Percentiles rank a stretch among this genome's conserved stretches.
These are phyloP conservation scores for Metarhizium robertsii DNA, from an alignment of 2,329 filamentous ascomycete species.

Conservation along the genomic window DNA sequence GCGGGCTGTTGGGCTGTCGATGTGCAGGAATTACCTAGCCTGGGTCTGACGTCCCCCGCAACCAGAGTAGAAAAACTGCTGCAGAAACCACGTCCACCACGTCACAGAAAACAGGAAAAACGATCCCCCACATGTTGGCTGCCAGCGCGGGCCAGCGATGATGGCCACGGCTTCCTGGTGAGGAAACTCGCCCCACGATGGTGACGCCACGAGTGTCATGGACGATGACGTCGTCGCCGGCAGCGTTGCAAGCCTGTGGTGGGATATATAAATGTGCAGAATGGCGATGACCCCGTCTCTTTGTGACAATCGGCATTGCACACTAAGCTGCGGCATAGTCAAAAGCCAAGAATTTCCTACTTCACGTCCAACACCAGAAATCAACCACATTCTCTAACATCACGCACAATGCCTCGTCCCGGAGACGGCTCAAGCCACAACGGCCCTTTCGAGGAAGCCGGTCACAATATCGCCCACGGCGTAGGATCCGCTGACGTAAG, in stretches of 20 bases:
- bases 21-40: too few relatives aligned
- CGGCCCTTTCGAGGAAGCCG: constrained; percentile 29
- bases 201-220: background rate
- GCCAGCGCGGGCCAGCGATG: background rate
- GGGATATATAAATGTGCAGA: constrained; percentile 1
- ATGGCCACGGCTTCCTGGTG: background rate
- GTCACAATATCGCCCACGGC: constrained; percentile 35
- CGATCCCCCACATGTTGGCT: too few relatives aligned
- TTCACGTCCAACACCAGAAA: background rate
- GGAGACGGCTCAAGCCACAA: constrained; percentile 40
- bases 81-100: background rate
- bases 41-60: too few relatives aligned
- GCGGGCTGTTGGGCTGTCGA: too few relatives aligned
- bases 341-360: too few relatives aligned
- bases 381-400: background rate
- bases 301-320: too few relatives aligned
- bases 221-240: constrained; percentile 4
- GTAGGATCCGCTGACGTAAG: constrained; percentile 28
- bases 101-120: too few relatives aligned
- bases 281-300: too few relatives aligned
- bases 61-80: too few relatives aligned
- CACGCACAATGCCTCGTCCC: constrained; percentile 36
- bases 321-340: too few relatives aligned
- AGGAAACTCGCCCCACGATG: background rate
- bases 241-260: background rate